phyloP scores from a whole-genome alignment of 306 rosid genomes.

The Quercus engelmannii region DNA sequence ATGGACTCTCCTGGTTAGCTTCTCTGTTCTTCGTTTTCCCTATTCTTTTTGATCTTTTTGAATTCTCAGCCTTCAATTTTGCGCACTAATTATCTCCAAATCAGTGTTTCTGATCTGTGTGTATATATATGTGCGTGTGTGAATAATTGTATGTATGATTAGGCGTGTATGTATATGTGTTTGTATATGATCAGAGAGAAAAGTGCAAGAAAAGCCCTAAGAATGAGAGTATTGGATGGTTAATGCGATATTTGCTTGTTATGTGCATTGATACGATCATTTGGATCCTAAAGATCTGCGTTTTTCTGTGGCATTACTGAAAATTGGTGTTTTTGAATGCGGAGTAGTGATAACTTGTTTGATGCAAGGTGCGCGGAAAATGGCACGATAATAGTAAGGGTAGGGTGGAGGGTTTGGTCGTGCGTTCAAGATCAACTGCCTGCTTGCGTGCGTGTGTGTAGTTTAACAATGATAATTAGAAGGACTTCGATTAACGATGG shows the following conservation, averaged over 20 bases:
- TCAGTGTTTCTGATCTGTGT: neutral
- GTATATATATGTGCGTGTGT: neutral
- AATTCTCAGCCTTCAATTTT: neutral
- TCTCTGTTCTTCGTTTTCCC: neutral
- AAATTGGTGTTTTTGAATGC: neutral
- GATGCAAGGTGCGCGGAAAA: neutral
- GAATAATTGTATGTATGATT: neutral
- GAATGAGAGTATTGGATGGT: too few relatives aligned
- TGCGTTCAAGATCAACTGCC: too few relatives aligned
- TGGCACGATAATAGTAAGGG: too few relatives aligned
- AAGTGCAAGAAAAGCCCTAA: too few relatives aligned
- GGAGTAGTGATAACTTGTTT: neutral
- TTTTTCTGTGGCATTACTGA: neutral
- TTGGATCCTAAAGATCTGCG: neutral
- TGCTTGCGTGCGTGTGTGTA: too few relatives aligned
- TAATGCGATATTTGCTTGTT: too few relatives aligned
- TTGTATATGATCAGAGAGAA: too few relatives aligned
- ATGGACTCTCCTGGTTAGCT: constrained; percentile 6
- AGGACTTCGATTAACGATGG: too few relatives aligned
- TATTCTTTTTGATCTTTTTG: neutral
- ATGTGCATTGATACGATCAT: neutral
- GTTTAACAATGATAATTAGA: too few relatives aligned
- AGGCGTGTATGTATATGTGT: too few relatives aligned
- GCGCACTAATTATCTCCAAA: neutral
- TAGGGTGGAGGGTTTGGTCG: too few relatives aligned